phyloP scores from a whole-genome alignment of 1,139 yeast species.

The Kodamaea sp. region DNA sequence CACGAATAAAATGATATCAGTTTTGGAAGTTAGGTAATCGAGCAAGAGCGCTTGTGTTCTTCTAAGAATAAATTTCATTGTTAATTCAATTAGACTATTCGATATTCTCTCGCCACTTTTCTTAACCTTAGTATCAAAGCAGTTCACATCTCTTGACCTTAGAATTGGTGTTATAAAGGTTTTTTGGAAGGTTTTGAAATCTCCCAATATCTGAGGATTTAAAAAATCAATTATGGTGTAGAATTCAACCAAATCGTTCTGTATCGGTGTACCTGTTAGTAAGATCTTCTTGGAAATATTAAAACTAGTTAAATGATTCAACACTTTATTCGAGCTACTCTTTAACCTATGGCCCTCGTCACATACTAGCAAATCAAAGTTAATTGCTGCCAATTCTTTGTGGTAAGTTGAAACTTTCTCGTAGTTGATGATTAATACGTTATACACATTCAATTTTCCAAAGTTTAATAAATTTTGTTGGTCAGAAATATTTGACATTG shows the following conservation, averaged over 20 bases:
- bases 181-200: constrained; percentile 58
- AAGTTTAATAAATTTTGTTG: constrained; percentile 58
- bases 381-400: constrained; percentile 48
- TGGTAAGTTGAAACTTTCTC: constrained; percentile 66
- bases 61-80: constrained; percentile 68
- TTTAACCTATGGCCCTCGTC: constrained; percentile 95
- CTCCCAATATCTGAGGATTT: constrained; percentile 79
- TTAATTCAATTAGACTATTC: constrained; percentile 55
- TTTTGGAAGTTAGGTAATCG: constrained; percentile 67
- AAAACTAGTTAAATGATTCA: constrained; percentile 57
- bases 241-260: constrained; percentile 83
- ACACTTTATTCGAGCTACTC: constrained; percentile 62
- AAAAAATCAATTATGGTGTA: constrained; percentile 77
- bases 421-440: constrained; percentile 81
- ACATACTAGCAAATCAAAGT: constrained; percentile 76
- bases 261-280: constrained; percentile 92
- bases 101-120: constrained; percentile 61
- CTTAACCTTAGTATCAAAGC: constrained; percentile 47
- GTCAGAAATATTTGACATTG: constrained; percentile 41
- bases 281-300: constrained; percentile 57
- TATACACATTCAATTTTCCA: constrained; percentile 68
- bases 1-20: constrained; percentile 77
- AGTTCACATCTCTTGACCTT: constrained; percentile 69
- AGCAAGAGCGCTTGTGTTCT: constrained; percentile 64
- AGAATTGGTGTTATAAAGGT: constrained; percentile 69